Evolutionary conservation across 1,284 basidiomycete species (phyloP), one percentile per base, ranked within the genome.

Genomic region (Cystobasidium pallidum): DNA sequence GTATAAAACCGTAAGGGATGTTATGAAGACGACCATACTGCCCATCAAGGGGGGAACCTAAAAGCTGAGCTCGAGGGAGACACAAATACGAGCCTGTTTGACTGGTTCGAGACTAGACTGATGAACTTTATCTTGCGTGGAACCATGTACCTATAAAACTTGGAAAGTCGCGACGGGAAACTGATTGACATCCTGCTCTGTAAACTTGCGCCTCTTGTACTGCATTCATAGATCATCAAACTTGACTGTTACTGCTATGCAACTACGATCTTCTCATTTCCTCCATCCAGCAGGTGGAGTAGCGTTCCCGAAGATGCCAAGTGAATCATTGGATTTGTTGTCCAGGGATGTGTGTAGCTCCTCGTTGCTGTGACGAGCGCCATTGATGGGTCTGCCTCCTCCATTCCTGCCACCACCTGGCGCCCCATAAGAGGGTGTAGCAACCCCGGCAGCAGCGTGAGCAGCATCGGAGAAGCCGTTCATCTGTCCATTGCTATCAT

Each of bases 381-480:
- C 32, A 17, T 49, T 64, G 26, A 11, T 28, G 8, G 43, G 62
- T 64, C 62, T 64, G 26, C 15, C 47, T 34, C 28, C 49, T n/a
- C 45, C 62, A 30, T 51, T 51, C 51, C 62, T 36, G 8, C 62
- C 62, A 36, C 62, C 62, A 32, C 62, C 62, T 24, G 62, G 62
- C 2, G 62, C 62, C 11, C 62, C 62, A 51, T 49, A 64, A 8
- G 62, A 41, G 19, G 62, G 21, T 19, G 62, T 43, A 17, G 45
- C 19, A 17, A 26, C 62, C 10, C 10, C 17, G 8, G 43, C 6
- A 19, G 30, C 55, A 36, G 28, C 34, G 51, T 64, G 43, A 2
- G 62, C 30, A 34, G 62, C 62, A 52, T 47, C 62, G n/a, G 10
- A 36, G 45, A 49, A 64, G 62, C 62, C 62, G 51, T 47, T 51